Conservation (phyloP, 2,329 filamentous ascomycete species). For the Penicillium sp. region DNA sequence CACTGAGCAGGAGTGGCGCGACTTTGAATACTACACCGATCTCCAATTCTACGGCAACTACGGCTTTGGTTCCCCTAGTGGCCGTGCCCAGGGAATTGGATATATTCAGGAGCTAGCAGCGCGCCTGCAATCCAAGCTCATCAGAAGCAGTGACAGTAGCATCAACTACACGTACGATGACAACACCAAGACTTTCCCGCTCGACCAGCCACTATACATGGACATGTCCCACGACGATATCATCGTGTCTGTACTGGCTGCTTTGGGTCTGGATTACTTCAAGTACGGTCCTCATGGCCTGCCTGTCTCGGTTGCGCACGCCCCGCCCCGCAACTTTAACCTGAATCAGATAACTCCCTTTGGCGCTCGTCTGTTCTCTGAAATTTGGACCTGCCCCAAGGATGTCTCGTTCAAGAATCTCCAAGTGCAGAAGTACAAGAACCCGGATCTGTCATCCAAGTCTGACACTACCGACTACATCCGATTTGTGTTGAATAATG, state of each 20-base stretch:
- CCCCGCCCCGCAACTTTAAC: constrained; percentile 51
- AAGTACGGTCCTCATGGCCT: constrained; percentile 27
- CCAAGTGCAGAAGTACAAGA: constrained; percentile 35
- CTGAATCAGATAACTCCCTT: constrained; percentile 55
- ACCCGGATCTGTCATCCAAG: constrained; percentile 24
- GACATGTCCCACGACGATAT: constrained; percentile 57
- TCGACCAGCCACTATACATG: constrained; percentile 51
- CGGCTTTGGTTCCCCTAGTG: constrained; percentile 50
- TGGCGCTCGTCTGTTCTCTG: constrained; percentile 54
- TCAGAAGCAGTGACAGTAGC: constrained; percentile 49
- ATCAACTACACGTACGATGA: constrained; percentile 52
- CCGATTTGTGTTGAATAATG: constrained; percentile 32
- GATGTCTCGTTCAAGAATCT: constrained; percentile 35
- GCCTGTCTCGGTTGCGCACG: constrained; percentile 30
- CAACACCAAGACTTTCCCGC: constrained; percentile 48
- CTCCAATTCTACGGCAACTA: constrained; percentile 51
- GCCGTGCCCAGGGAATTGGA: constrained; percentile 54
- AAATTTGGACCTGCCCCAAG: constrained; percentile 53
- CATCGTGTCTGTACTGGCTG: constrained; percentile 50
- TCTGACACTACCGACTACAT: constrained; percentile 23
- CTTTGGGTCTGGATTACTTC: constrained; percentile 57
- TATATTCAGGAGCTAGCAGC: constrained; percentile 54
- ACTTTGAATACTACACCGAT: constrained; percentile 54
- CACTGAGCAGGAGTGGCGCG: constrained; percentile 55
- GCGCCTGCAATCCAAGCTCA: constrained; percentile 48